A percentile compares a stretch with the other conserved stretches of the same genome.
phyloP scores from a whole-genome alignment of 805 yeast species.

The Zygosaccharomyces bisporus region DNA sequence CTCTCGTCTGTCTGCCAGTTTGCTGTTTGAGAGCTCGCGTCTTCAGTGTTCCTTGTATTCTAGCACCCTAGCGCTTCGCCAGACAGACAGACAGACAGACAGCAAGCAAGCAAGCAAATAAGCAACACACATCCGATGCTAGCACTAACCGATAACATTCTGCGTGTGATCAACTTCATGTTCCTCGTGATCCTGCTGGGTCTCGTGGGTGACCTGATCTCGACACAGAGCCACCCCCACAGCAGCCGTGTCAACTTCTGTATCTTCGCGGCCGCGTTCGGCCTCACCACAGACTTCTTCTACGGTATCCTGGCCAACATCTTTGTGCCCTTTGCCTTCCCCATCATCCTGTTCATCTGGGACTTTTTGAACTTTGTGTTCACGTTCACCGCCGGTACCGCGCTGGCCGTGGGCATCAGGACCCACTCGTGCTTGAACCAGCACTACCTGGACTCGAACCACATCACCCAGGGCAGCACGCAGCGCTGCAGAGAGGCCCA shows the following conservation, averaged over 20 bases:
- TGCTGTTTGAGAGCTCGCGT: not conserved
- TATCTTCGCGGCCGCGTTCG: conserved; percentile 85
- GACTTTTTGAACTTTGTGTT: conserved; percentile 89
- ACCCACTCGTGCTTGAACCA: conserved; percentile 79
- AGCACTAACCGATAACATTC: conserved; percentile 68
- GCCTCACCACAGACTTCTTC: conserved; percentile 71
- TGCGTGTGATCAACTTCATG: conserved; percentile 71
- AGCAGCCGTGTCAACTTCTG: conserved; percentile 83
- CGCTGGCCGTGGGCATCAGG: conserved; percentile 86
- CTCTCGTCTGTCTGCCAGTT: not conserved
- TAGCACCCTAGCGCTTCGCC: not conserved
- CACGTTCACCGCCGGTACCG: conserved; percentile 92
- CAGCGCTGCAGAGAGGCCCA: conserved; percentile 96
- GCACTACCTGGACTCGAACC: conserved; percentile 59
- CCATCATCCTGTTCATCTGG: conserved; percentile 63
- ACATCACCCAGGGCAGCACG: conserved; percentile 65
- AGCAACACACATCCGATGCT: conserved; percentile 39
- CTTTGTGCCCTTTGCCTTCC: conserved; percentile 75
- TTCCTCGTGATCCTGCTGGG: conserved; percentile 80
- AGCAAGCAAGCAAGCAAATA: conserved; percentile 23
- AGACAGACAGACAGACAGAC: not conserved
- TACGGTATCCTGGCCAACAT: conserved; percentile 79
- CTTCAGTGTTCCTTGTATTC: not conserved
- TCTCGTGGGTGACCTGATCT: conserved; percentile 82
- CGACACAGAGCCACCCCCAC: conserved; percentile 41